A percentile compares a stretch with the other conserved stretches of the same genome.
Evolutionary conservation across 805 yeast genomes (phyloP).

Genomic region (Nakazawaea populi): DNA sequence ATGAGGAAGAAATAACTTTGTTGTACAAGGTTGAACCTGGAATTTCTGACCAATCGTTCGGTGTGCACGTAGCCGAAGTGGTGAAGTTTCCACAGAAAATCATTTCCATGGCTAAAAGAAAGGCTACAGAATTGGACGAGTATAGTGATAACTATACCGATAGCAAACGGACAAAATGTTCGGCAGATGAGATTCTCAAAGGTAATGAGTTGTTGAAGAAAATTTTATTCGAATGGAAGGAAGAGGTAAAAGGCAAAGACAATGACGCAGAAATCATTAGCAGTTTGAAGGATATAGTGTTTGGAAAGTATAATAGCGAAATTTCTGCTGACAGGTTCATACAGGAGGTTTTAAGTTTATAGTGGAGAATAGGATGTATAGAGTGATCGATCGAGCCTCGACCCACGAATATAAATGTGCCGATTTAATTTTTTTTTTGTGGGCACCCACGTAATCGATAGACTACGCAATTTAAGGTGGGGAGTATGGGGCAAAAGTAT

Average conservation of each 20-base stretch:
- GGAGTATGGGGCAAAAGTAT: no score
- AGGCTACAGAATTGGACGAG: constrained; percentile 76
- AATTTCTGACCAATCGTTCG: constrained; percentile 92
- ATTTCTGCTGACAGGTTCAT: constrained; percentile 33
- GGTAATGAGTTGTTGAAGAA: constrained; percentile 51
- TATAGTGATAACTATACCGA: constrained; percentile 30
- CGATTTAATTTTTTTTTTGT: no score
- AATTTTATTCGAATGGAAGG: constrained; percentile 50
- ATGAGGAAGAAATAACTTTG: constrained; percentile 68
- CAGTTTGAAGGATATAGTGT: constrained; percentile 11
- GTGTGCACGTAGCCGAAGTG: constrained; percentile 95
- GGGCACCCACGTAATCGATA: no score
- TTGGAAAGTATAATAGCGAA: constrained; percentile 19
- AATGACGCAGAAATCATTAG: constrained; percentile 16
- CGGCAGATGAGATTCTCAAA: constrained; percentile 40
- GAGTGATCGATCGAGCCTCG: no score
- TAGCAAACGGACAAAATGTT: constrained; percentile 45
- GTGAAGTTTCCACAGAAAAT: constrained; percentile 91
- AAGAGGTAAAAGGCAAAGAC: constrained; percentile 28
- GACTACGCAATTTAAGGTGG: no score
- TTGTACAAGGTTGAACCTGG: constrained; percentile 95
- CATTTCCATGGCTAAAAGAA: constrained; percentile 90
- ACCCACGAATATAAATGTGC: no score
- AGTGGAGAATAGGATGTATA: not conserved
- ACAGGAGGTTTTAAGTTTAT: constrained; percentile 36